Evolutionary conservation across 176 grass and related monocot species (phyloP).

Genomic region (Areca catechu): DNA sequence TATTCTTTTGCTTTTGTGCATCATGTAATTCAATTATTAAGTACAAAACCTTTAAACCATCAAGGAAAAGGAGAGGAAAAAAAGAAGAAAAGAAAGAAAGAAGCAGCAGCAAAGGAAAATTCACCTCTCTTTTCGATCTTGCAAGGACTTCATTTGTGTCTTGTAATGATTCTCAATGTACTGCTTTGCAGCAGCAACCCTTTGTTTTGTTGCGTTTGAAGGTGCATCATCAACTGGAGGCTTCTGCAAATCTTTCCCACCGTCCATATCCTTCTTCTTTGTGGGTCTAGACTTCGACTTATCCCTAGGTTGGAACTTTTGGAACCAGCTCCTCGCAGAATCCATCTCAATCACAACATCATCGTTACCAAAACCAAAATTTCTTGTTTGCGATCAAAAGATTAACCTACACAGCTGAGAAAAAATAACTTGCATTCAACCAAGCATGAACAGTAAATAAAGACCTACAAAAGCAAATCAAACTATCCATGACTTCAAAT

Average conservation of each 20-base stretch:
- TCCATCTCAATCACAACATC: constrained; percentile 32
- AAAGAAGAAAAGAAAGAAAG: not conserved
- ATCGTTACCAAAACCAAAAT: not conserved
- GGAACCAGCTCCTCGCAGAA: constrained; percentile 54
- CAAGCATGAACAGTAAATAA: not conserved
- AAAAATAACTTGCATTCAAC: constrained; percentile 2
- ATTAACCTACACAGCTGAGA: not conserved
- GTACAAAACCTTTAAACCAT: not conserved
- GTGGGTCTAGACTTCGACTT: constrained; percentile 22
- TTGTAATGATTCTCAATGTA: constrained; percentile 83
- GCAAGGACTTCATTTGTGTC: constrained; percentile 48
- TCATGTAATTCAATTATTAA: not conserved
- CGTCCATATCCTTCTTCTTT: constrained; percentile 1
- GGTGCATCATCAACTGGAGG: constrained; percentile 21
- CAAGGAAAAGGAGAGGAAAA: not conserved
- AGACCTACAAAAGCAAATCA: too few relatives aligned
- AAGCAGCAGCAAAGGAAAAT: not conserved
- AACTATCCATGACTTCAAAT: too few relatives aligned
- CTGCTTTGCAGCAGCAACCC: constrained; percentile 59
- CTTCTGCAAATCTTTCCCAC: constrained; percentile 10
- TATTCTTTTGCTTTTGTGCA: not conserved
- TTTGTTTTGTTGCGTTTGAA: constrained; percentile 48
- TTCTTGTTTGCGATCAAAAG: not conserved
- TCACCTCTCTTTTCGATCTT: constrained; percentile 76
- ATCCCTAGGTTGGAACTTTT: constrained; percentile 52